Conservation (phyloP, 345 rosid genomes). For the Aquilaria yunnanensis region DNA sequence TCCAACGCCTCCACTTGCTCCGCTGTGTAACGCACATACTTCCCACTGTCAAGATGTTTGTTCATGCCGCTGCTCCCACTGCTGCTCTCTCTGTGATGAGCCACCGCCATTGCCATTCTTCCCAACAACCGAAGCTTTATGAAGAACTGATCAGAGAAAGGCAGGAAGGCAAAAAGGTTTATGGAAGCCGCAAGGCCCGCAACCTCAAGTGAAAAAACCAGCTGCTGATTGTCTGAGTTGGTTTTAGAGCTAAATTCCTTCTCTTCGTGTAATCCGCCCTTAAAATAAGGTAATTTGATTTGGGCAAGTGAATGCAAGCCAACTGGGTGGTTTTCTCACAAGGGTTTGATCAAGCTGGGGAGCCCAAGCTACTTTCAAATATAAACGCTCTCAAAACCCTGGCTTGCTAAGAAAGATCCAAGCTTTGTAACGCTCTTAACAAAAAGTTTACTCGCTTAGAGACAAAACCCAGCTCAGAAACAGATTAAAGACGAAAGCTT, state of each 20-base stretch:
- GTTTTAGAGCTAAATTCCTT: constrained; percentile 22
- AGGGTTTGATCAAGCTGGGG: constrained; percentile 7
- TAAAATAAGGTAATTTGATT: constrained; percentile 8
- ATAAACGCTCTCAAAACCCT: constrained; percentile 1
- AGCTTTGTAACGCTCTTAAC: constrained; percentile 7
- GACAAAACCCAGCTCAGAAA: constrained; percentile 5
- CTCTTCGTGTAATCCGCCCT: constrained; percentile 40
- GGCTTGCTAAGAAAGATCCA: constrained; percentile 4
- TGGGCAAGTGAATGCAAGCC: constrained; percentile 14
- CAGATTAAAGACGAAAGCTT: constrained; percentile 5
- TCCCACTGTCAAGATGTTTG: constrained; percentile 76
- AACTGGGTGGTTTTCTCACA: constrained; percentile 10
- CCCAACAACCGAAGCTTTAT: constrained; percentile 13
- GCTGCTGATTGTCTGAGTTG: constrained; percentile 17
- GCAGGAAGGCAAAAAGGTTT: not conserved
- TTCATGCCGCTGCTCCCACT: constrained; percentile 83
- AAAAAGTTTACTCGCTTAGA: not conserved
- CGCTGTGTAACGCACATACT: constrained; percentile 92
- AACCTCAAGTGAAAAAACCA: not conserved
- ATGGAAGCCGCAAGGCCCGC: constrained; percentile 8
- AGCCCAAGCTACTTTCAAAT: not conserved
- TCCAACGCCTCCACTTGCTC: constrained; percentile 99
- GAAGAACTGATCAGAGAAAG: not conserved
- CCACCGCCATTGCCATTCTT: constrained; percentile 66
- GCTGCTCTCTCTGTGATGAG: constrained; percentile 61